Evolutionary conservation across 23 red algal genomes (phyloP).

Genomic region (Agarophyton chilense): DNA sequence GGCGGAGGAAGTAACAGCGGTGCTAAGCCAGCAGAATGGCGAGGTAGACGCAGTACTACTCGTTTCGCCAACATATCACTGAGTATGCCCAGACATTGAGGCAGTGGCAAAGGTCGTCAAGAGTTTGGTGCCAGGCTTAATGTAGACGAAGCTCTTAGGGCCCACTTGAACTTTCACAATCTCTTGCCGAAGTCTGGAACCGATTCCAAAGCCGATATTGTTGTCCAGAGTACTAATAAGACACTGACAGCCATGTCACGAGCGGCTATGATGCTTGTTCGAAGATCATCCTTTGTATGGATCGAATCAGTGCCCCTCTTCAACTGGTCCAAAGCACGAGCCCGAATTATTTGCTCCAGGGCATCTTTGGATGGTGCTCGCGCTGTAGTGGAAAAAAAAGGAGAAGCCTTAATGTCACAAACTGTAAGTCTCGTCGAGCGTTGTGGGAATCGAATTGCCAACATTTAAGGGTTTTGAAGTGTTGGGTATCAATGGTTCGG

Average conservation of each 20-base stretch:
- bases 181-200: slow-evolving; percentile 69
- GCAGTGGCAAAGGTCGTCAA: slow-evolving; percentile 66
- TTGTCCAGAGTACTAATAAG: slow-evolving; percentile 94
- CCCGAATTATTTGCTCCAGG: slow-evolving; percentile 81
- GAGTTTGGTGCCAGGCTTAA: slow-evolving; percentile 49
- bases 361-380: slow-evolving; percentile 88
- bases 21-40: slow-evolving; percentile 14
- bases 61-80: slow-evolving; percentile 92
- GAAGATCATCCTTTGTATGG: slow-evolving; percentile 24
- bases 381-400: slow-evolving; percentile 44
- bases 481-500: slow-evolving; percentile 6
- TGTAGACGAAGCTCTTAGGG: slow-evolving; percentile 97
- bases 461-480: slow-evolving; percentile 50
- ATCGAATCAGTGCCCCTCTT: slow-evolving; percentile 44
- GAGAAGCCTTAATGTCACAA: slow-evolving; percentile 36
- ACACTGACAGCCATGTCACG: slow-evolving; percentile 82
- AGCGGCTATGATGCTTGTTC: slow-evolving; percentile 92
- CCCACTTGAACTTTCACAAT: slow-evolving; percentile 80
- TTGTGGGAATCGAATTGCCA: slow-evolving; percentile 31
- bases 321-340: slow-evolving; percentile 82
- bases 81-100: slow-evolving; percentile 69
- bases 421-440: slow-evolving; percentile 34
- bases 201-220: slow-evolving; percentile 71
- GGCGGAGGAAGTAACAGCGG: slow-evolving; percentile 13
- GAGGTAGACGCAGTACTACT: slow-evolving; percentile 86